A percentile compares a stretch with the other conserved stretches of the same genome.
Evolutionary conservation across 1,284 basidiomycete genomes (phyloP).

Genomic region (Pterulicium gracile): DNA sequence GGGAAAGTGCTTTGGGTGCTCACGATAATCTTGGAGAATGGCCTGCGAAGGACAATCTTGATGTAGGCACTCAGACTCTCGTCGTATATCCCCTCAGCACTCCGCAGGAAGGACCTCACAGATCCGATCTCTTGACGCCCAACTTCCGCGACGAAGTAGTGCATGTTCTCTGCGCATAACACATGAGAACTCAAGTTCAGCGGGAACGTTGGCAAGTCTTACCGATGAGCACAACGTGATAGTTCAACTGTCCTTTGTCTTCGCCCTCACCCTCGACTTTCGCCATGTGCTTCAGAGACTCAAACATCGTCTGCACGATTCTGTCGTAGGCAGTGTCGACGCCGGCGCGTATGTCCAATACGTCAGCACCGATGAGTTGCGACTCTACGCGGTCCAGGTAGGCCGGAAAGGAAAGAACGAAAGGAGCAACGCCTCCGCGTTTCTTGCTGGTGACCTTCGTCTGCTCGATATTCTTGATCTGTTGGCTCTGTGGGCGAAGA

Average conservation of each 20-base stretch:
- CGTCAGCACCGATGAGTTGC: constrained; percentile 74
- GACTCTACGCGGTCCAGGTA: constrained; percentile 81
- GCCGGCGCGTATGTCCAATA: constrained; percentile 65
- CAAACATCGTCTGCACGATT: constrained; percentile 86
- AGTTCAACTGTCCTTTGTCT: constrained; percentile 95
- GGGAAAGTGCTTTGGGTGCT: constrained; percentile 21
- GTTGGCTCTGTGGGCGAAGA: constrained; percentile 51
- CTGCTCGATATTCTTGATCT: constrained; percentile 83
- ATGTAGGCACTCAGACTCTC: constrained; percentile 84
- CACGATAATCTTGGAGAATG: constrained; percentile 84
- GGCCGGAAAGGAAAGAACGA: constrained; percentile 86
- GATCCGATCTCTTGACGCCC: constrained; percentile 60
- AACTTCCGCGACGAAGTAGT: constrained; percentile 81
- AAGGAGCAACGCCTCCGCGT: constrained; percentile 86
- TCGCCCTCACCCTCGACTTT: constrained; percentile 85
- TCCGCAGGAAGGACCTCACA: constrained; percentile 57
- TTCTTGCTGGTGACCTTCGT: constrained; percentile 90
- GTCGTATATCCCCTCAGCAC: constrained; percentile 77
- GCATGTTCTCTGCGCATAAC: constrained; percentile 78
- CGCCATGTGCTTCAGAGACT: constrained; percentile 88
- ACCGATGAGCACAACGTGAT: constrained; percentile 94
- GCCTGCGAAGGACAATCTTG: constrained; percentile 77
- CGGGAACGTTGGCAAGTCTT: constrained; percentile 18
- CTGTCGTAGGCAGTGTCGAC: constrained; percentile 84
- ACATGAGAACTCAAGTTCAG: constrained; percentile 5